These are phyloP conservation scores for Fusarium abutilonis DNA, from an alignment of 2,329 filamentous ascomycete species.

Conservation along the genomic window DNA sequence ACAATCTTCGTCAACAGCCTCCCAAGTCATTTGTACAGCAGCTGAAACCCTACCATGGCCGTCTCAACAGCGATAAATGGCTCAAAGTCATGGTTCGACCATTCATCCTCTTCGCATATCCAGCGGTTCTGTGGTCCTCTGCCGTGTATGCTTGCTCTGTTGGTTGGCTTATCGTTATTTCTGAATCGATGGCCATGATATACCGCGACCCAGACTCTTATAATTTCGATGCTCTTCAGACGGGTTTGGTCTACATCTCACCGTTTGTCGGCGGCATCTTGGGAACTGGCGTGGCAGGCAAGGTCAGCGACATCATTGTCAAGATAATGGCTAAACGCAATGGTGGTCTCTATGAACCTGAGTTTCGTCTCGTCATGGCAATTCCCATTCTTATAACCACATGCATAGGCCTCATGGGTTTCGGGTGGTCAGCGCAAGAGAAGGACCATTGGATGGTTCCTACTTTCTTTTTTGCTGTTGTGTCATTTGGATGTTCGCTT, in stretches of 20 bases:
- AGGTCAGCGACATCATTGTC: slow-evolving; percentile 86
- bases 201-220: slow-evolving; percentile 77
- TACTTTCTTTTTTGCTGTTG: slow-evolving; percentile 89
- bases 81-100: slow-evolving; percentile 79
- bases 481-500: slow-evolving; percentile 91
- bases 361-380: slow-evolving; percentile 91
- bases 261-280: slow-evolving; percentile 90
- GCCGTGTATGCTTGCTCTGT: slow-evolving; percentile 87
- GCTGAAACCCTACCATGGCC: slow-evolving; percentile 80
- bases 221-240: slow-evolving; percentile 81
- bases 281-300: slow-evolving; percentile 91
- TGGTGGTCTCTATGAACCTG: slow-evolving; percentile 93
- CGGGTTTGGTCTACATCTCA: slow-evolving; percentile 87
- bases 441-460: slow-evolving; percentile 88
- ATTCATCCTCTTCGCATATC: slow-evolving; percentile 87
- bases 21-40: slow-evolving; percentile 77
- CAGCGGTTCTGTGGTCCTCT: slow-evolving; percentile 87
- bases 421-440: slow-evolving; percentile 88
- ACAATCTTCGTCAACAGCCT: slow-evolving; percentile 72
- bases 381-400: slow-evolving; percentile 81
- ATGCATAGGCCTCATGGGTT: slow-evolving; percentile 88
- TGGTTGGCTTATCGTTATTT: slow-evolving; percentile 95
- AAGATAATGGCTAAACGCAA: slow-evolving; percentile 84
- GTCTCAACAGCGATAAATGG: slow-evolving; percentile 82
- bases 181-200: slow-evolving; percentile 84